Percentiles rank a stretch among this genome's conserved stretches.
These are phyloP conservation scores for Nemania bipapillata DNA, from an alignment of 2,329 filamentous ascomycete species.

Conservation along the genomic window DNA sequence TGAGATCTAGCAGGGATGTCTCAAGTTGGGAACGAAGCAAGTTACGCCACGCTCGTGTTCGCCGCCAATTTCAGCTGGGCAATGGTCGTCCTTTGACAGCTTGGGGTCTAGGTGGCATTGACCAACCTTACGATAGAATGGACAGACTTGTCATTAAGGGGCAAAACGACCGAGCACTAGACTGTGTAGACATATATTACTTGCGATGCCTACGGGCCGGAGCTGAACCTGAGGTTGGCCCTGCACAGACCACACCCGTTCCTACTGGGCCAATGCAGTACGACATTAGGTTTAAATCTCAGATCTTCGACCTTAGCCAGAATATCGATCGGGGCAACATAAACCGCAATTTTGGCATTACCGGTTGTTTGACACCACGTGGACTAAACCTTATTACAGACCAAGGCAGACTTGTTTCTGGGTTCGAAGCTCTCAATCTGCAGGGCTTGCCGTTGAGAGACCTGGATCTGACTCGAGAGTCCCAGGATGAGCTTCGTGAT, in stretches of 20 bases:
- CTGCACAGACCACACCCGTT: neutral
- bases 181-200: slow-evolving; percentile 72
- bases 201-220: slow-evolving; percentile 58
- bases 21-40: slow-evolving; percentile 67
- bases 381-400: slow-evolving; percentile 71
- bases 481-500: slow-evolving; percentile 70
- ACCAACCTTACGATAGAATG: slow-evolving; percentile 45
- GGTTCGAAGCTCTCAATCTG: slow-evolving; percentile 70
- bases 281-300: slow-evolving; percentile 62
- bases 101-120: slow-evolving; percentile 66
- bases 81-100: slow-evolving; percentile 66
- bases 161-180: slow-evolving; percentile 70
- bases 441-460: slow-evolving; percentile 75
- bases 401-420: slow-evolving; percentile 68
- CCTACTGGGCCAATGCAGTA: slow-evolving; percentile 45
- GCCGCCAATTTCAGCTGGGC: slow-evolving; percentile 63
- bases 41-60: slow-evolving; percentile 67
- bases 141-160: slow-evolving; percentile 53
- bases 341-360: slow-evolving; percentile 63
- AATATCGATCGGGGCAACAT: slow-evolving; percentile 72
- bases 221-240: slow-evolving; percentile 46
- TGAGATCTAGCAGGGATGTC: slow-evolving; percentile 47
- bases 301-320: slow-evolving; percentile 74
- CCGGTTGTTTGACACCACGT: slow-evolving; percentile 74
- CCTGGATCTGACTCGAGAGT: slow-evolving; percentile 72